Evolutionary conservation across 2,329 filamentous ascomycete species (phyloP), one percentile per base, ranked within the genome.

Genomic region (Orbilia ellipsospora): DNA sequence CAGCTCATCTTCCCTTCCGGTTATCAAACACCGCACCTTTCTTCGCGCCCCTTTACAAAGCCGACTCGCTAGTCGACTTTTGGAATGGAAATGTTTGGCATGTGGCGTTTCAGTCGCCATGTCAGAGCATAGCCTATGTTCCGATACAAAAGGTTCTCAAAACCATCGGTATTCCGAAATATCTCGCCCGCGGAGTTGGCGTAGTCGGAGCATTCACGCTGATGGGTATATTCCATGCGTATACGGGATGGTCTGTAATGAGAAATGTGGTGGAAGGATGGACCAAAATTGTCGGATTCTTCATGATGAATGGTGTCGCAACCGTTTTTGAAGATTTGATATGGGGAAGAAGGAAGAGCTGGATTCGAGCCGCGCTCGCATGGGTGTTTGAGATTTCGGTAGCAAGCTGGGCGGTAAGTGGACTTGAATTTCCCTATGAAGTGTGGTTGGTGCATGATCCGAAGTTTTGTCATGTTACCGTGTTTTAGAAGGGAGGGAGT

Each of bases 351-450:
- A 60, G 69, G 23, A 63, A 73, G 55, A 77, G 79, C 66, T 79
- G 78, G 78, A 77, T 78, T 13, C 78, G 79, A 62, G 72, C 77
- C 10, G 51, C 77, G 44, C 52, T 80, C 26, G 79, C 79, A n/a
- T 80, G 79, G 79, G 75, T 72, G 20, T 80, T 80, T 78, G 79
- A 80, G 73, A 61, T 80, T n/a, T 63, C 72, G 16, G 64, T 80
- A 59, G 79, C 79, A 15, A 80, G 77, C 55, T 80, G 79, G 79
- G 78, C 79, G 2, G 79, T 79, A 23, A 78, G 79, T 69, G 79
- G 77, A 4, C 66, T 79, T 28, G 73, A 73, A 45, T 69, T 80
- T 55, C 79, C 79, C 13, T 75, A 74, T 42, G 79, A 78, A 16
- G 55, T 80, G 65, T 77, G 68, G 54, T 57, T 70, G 55, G 28